These are phyloP conservation scores for Aspergillus carlsbadensis DNA, from an alignment of 495 filamentous ascomycete genomes.

Conservation along the genomic window DNA sequence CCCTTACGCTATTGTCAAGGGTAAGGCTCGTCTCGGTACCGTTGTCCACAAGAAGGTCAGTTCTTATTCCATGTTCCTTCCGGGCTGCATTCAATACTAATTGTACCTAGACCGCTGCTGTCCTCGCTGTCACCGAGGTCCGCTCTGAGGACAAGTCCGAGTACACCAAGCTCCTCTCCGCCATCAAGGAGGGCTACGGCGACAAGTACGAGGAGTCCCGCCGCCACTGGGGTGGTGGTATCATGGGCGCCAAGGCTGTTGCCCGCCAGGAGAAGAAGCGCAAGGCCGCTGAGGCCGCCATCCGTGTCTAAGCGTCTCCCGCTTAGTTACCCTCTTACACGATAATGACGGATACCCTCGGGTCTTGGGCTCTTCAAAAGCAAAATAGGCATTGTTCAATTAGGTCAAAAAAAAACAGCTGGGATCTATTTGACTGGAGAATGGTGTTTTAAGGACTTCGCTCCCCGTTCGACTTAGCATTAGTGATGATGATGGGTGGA, in stretches of 20 bases:
- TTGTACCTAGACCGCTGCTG: slow-evolving; percentile 76
- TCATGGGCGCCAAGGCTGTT: slow-evolving; percentile 97
- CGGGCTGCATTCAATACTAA: neutral
- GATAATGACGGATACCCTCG: slow-evolving; percentile 19
- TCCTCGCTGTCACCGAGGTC: slow-evolving; percentile 93
- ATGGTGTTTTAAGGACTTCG: slow-evolving; percentile 27
- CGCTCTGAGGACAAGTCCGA: slow-evolving; percentile 97
- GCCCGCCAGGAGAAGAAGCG: slow-evolving; percentile 92
- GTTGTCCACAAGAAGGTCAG: slow-evolving; percentile 98
- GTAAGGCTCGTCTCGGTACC: slow-evolving; percentile 97
- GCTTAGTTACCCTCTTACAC: slow-evolving; percentile 10
- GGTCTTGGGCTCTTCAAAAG: neutral
- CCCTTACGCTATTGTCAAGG: slow-evolving; percentile 98
- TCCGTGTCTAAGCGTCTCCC: slow-evolving; percentile 79
- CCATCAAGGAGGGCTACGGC: slow-evolving; percentile 97
- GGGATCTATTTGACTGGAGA: slow-evolving; percentile 3
- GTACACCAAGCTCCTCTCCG: slow-evolving; percentile 91
- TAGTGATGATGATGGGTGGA: slow-evolving; percentile 5
- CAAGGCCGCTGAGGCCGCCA: slow-evolving; percentile 86
- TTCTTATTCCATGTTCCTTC: neutral
- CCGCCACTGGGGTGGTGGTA: slow-evolving; percentile 98
- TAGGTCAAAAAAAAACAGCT: slow-evolving; percentile 27
- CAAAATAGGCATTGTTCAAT: slow-evolving; percentile 15
- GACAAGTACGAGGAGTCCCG: slow-evolving; percentile 92
- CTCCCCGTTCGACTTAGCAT: neutral